Evolutionary conservation across 164 flowering plant genomes (phyloP).

Genomic region (Litsea cubeba): DNA sequence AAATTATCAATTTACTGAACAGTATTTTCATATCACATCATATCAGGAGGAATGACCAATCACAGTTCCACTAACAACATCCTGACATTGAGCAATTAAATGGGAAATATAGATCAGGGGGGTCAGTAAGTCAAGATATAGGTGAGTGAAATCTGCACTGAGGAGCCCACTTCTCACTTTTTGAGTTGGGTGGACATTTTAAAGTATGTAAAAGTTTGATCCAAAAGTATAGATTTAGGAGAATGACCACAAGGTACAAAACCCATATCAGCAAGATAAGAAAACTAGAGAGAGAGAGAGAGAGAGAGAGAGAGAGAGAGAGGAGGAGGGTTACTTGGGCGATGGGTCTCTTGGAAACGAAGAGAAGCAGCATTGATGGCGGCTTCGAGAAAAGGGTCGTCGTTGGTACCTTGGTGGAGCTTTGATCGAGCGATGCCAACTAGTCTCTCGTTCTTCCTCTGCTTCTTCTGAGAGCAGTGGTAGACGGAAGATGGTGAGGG

Average conservation of each 20-base stretch:
- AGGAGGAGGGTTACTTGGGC: conserved; percentile 35
- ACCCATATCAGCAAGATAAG: background rate
- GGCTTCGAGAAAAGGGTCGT: conserved; percentile 43
- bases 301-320: background rate
- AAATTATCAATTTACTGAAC: background rate
- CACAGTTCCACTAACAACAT: background rate
- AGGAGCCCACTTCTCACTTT: background rate
- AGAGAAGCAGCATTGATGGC: conserved; percentile 58
- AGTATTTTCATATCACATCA: background rate
- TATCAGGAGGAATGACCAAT: background rate
- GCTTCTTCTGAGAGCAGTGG: background rate
- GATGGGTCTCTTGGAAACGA: conserved; percentile 62
- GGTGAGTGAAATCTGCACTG: background rate
- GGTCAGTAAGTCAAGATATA: too few species aligned
- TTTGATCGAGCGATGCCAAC: background rate
- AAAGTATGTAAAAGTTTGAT: too few species aligned
- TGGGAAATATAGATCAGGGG: too few species aligned
- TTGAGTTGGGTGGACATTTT: background rate
- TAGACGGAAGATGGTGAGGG: background rate
- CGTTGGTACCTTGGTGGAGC: conserved; percentile 6
- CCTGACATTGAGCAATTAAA: background rate
- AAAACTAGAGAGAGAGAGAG: background rate
- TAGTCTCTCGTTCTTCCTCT: background rate
- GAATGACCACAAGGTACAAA: background rate
- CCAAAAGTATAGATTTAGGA: too few species aligned